phyloP scores from a whole-genome alignment of 805 yeast species.

The Lipomyces sp. region DNA sequence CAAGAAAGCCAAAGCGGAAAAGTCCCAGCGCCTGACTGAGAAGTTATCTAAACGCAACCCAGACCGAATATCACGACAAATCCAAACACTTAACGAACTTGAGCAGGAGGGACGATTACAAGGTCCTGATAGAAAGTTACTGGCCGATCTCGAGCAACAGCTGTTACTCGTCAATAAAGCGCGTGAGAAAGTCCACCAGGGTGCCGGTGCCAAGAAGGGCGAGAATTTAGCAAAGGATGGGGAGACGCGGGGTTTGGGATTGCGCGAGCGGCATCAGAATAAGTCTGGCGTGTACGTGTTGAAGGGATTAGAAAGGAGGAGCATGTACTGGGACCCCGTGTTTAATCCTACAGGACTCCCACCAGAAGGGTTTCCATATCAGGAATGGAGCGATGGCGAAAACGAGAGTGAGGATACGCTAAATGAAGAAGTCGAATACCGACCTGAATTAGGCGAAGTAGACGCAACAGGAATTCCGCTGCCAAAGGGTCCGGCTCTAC shows the following conservation, averaged over 20 bases:
- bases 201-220: conserved; percentile 4
- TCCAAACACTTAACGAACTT: conserved; percentile 22
- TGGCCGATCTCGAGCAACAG: conserved; percentile 34
- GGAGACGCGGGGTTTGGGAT: conserved; percentile 5
- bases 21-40: conserved; percentile 30
- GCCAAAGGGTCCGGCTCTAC: conserved; percentile 36
- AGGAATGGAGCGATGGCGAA: conserved; percentile 30
- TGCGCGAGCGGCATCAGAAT: conserved; percentile 26
- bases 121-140: conserved; percentile 27
- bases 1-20: conserved; percentile 37
- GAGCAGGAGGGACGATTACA: conserved; percentile 28
- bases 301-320: conserved; percentile 35
- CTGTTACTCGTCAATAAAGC: conserved; percentile 31
- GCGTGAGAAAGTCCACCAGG: conserved; percentile 14
- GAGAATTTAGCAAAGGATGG: conserved; percentile 1
- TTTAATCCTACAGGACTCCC: conserved; percentile 38
- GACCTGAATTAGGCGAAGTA: conserved; percentile 23
- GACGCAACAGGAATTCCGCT: conserved; percentile 35
- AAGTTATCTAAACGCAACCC: conserved; percentile 35
- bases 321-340: conserved; percentile 39
- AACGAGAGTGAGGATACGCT: conserved; percentile 14
- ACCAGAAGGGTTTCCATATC: conserved; percentile 33
- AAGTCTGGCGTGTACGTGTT: conserved; percentile 29
- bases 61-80: conserved; percentile 31
- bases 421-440: conserved; percentile 16